phyloP scores from a whole-genome alignment of 2,329 filamentous ascomycete genomes.

The Pseudogymnoascus sp. region DNA sequence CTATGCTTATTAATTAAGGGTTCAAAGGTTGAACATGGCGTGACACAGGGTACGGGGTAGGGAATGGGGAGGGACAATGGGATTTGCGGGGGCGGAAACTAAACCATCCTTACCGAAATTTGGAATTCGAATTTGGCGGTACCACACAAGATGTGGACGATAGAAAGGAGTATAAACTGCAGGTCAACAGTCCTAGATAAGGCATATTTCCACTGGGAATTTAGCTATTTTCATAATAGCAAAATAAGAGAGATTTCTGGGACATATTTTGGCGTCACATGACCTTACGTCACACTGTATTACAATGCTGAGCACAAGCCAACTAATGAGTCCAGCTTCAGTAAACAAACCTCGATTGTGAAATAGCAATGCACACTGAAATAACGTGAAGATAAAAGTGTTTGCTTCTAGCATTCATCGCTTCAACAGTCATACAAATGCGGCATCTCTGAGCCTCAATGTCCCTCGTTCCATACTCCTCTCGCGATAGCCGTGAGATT shows the following conservation, averaged over 20 bases:
- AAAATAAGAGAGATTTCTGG: background rate
- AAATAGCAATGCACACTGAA: background rate
- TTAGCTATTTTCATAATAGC: background rate
- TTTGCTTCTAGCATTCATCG: slow-evolving; percentile 4
- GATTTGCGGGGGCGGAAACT: background rate
- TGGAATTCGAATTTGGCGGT: background rate
- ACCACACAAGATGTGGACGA: background rate
- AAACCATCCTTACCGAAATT: background rate
- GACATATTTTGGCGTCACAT: background rate
- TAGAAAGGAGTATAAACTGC: background rate
- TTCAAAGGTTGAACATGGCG: background rate
- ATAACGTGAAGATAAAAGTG: background rate
- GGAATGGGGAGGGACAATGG: background rate
- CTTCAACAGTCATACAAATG: background rate
- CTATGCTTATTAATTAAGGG: slow-evolving; percentile 5
- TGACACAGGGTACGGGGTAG: background rate
- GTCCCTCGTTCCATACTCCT: slow-evolving; percentile 71
- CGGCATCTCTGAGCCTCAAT: slow-evolving; percentile 28
- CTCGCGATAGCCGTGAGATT: slow-evolving; percentile 67
- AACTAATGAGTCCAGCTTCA: background rate
- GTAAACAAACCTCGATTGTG: slow-evolving; percentile 1
- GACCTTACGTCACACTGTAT: background rate
- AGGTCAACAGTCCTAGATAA: background rate
- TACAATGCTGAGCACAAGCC: background rate
- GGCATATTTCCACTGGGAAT: background rate